Percentiles rank a stretch among this genome's conserved stretches.
Conservation (phyloP, 2,329 filamentous ascomycete genomes). For the Clonostachys rosea region DNA sequence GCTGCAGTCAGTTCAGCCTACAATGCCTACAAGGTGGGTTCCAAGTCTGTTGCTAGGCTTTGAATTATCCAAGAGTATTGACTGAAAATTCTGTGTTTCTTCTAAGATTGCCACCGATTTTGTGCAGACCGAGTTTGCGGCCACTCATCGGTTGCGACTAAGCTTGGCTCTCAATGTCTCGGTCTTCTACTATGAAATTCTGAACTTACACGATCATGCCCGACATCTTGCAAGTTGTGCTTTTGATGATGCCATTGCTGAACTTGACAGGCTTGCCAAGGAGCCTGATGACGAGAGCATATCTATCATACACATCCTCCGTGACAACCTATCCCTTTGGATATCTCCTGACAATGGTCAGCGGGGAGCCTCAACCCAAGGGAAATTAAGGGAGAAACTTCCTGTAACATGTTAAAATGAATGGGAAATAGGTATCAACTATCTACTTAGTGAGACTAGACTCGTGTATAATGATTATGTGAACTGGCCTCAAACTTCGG, state of each 20-base stretch:
- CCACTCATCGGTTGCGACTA: constrained; percentile 96
- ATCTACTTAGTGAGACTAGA: too few species aligned
- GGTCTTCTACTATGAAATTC: constrained; percentile 98
- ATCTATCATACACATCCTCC: constrained; percentile 98
- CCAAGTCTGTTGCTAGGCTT: background rate
- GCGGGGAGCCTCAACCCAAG: too few species aligned
- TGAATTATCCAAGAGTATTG: background rate
- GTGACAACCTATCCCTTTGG: constrained; percentile 97
- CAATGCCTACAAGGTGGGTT: constrained; percentile 92
- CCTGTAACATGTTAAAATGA: too few species aligned
- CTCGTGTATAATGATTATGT: too few species aligned
- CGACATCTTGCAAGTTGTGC: constrained; percentile 99
- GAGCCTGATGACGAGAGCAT: constrained; percentile 99
- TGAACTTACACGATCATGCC: constrained; percentile 95
- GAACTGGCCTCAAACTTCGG: too few species aligned
- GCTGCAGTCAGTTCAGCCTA: constrained; percentile 79
- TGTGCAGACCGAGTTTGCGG: constrained; percentile 93
- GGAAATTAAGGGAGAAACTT: too few species aligned
- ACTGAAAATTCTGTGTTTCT: too few species aligned
- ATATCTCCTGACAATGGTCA: constrained; percentile 79
- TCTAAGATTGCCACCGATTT: constrained; percentile 90
- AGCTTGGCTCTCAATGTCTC: constrained; percentile 98
- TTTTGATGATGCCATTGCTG: constrained; percentile 96
- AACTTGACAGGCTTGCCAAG: constrained; percentile 95
- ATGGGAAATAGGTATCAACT: too few species aligned